Percentiles rank a stretch among this genome's conserved stretches.
Conservation (phyloP, 2,329 filamentous ascomycete genomes). For the Aspergillus glaucus region DNA sequence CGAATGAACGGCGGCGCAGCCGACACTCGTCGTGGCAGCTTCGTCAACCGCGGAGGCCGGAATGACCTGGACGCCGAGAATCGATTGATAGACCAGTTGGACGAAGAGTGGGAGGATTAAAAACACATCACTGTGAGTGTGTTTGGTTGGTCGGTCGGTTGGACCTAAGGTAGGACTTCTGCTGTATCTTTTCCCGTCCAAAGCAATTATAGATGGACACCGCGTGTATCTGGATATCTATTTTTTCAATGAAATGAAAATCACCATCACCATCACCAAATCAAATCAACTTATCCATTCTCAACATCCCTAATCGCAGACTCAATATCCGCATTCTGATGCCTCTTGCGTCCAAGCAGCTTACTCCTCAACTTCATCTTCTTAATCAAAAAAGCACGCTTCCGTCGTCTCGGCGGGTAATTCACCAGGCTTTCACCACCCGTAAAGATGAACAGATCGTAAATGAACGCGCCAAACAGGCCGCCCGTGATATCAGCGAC, state of each 20-base stretch:
- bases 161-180: no score
- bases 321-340: not conserved
- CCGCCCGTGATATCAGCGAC: slow-evolving; percentile 26
- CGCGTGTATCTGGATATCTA: no score
- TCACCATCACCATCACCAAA: no score
- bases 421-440: slow-evolving; percentile 35
- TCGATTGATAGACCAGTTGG: slow-evolving; percentile 85
- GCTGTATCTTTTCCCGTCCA: no score
- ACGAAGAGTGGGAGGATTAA: slow-evolving; percentile 90
- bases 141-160: no score
- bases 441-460: slow-evolving; percentile 34
- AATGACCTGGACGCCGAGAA: slow-evolving; percentile 73
- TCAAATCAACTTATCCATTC: not conserved
- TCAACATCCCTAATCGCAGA: not conserved
- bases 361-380: not conserved
- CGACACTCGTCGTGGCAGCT: not conserved
- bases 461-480: slow-evolving; percentile 26
- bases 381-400: slow-evolving; percentile 30
- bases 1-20: not conserved
- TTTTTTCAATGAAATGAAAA: no score
- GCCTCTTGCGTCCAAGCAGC: not conserved
- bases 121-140: not conserved
- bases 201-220: no score
- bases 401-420: slow-evolving; percentile 37
- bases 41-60: slow-evolving; percentile 3